Evolutionary conservation across 2,329 filamentous ascomycete species (phyloP).

Genomic region (Microdochium trichocladiopsis): DNA sequence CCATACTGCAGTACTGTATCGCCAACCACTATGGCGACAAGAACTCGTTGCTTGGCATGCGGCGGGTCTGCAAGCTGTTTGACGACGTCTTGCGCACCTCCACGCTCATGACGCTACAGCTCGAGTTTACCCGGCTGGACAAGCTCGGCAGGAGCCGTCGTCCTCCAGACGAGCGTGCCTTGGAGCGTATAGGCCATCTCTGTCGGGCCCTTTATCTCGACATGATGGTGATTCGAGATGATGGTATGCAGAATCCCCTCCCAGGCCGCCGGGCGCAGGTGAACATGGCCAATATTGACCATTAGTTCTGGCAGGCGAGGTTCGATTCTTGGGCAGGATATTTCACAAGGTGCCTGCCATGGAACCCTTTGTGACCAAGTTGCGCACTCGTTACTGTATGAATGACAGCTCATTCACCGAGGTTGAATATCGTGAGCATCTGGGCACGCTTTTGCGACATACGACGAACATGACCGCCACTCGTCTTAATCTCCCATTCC

Average conservation of each 20-base stretch:
- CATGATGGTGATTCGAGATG: conserved; percentile 45
- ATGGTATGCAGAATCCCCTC: conserved; percentile 26
- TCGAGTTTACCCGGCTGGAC: conserved; percentile 43
- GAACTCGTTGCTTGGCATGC: conserved; percentile 34
- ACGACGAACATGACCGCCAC: conserved; percentile 36
- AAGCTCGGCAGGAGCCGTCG: conserved; percentile 18
- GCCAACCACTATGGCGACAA: conserved; percentile 29
- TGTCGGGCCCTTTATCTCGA: conserved; percentile 44
- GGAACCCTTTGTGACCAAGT: conserved; percentile 32
- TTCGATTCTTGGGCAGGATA: conserved; percentile 36
- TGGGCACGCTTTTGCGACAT: conserved; percentile 34
- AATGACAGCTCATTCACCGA: conserved; percentile 41
- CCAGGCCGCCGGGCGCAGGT: conserved; percentile 1
- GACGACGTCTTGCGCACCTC: conserved; percentile 37
- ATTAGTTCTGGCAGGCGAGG: conserved; percentile 31
- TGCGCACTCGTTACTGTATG: conserved; percentile 40
- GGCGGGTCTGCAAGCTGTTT: conserved; percentile 42
- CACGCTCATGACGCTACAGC: conserved; percentile 37
- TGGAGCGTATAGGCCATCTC: conserved; percentile 38
- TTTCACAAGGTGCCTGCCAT: conserved; percentile 39
- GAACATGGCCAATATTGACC: conserved; percentile 3
- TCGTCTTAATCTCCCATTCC: conserved; percentile 44
- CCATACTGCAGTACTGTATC: conserved; percentile 36
- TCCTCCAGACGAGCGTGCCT: conserved; percentile 28
- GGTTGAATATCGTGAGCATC: conserved; percentile 32